A percentile compares a stretch with the other conserved stretches of the same genome.
phyloP scores from a whole-genome alignment of 108 stramenopile species.

The Pseudonitzschia multiseries region DNA sequence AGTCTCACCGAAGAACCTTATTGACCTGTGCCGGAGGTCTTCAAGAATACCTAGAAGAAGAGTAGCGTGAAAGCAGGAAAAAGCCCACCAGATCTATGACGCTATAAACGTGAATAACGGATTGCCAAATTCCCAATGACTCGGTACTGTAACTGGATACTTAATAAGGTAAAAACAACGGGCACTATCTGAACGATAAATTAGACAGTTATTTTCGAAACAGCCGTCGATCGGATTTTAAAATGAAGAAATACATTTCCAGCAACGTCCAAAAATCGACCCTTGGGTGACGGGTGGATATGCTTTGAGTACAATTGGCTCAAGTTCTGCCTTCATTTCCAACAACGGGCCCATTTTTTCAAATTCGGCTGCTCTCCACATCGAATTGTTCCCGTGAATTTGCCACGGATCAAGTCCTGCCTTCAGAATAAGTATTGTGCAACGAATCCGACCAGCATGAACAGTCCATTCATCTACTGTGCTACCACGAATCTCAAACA shows the following conservation, averaged over 20 bases:
- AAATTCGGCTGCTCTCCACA: not conserved
- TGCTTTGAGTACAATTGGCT: not conserved
- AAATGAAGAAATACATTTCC: not conserved
- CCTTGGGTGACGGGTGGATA: not conserved
- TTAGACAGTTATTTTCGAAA: no score
- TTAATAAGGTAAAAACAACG: not conserved
- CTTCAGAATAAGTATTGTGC: not conserved
- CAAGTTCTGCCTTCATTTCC: constrained; percentile 6
- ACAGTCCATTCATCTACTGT: not conserved
- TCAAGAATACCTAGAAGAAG: constrained; percentile 9
- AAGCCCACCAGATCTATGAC: not conserved
- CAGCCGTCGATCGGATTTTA: no score
- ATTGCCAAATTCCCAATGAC: not conserved
- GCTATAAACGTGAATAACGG: not conserved
- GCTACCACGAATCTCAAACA: not conserved
- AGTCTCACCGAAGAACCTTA: constrained; percentile 18
- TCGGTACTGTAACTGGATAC: not conserved
- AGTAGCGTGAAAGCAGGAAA: not conserved
- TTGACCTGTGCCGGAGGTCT: constrained; percentile 17
- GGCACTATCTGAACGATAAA: not conserved
- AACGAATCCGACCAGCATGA: not conserved
- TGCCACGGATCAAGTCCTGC: constrained; percentile 5
- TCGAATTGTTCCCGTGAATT: not conserved
- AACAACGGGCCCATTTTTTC: not conserved
- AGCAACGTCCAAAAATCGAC: not conserved